Evolutionary conservation across 345 rosid species (phyloP).

Genomic region (Ceriops decandra): DNA sequence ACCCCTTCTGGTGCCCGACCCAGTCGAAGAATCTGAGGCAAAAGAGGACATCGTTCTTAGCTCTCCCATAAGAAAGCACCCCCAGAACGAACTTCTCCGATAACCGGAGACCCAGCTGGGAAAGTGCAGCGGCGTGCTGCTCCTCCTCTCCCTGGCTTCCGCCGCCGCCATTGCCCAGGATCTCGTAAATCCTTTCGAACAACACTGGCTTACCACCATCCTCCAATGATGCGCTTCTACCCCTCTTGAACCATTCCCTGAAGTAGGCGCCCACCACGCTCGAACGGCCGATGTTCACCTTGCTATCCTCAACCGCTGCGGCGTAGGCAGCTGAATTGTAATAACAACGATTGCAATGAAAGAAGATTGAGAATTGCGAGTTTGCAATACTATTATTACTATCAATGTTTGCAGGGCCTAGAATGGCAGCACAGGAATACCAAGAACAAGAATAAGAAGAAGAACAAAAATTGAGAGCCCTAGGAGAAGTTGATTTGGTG

Average conservation of each 20-base stretch:
- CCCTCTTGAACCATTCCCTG: conserved; percentile 54
- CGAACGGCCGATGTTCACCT: not conserved
- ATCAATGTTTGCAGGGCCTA: too few species aligned
- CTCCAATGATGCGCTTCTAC: too few species aligned
- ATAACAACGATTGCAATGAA: not conserved
- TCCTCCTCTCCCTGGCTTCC: conserved; percentile 10
- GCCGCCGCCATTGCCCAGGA: conserved; percentile 25
- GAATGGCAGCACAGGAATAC: not conserved
- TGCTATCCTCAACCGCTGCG: not conserved
- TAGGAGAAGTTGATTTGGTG: conserved; percentile 7
- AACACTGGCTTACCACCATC: conserved; percentile 17
- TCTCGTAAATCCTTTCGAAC: conserved; percentile 43
- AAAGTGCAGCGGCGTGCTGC: conserved; percentile 29
- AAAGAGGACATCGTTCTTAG: conserved; percentile 40
- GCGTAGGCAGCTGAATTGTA: conserved; percentile 5
- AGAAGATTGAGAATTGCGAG: not conserved
- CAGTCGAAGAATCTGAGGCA: conserved; percentile 90
- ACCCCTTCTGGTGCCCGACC: conserved; percentile 73
- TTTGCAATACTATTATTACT: not conserved
- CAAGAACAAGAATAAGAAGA: not conserved
- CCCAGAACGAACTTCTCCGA: conserved; percentile 52
- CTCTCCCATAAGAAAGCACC: conserved; percentile 48
- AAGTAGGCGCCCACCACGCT: conserved; percentile 39
- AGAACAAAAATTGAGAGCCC: not conserved
- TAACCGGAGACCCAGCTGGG: conserved; percentile 46